Evolutionary conservation across 2,329 filamentous ascomycete species (phyloP).

Genomic region (Myriangium duriaei): DNA sequence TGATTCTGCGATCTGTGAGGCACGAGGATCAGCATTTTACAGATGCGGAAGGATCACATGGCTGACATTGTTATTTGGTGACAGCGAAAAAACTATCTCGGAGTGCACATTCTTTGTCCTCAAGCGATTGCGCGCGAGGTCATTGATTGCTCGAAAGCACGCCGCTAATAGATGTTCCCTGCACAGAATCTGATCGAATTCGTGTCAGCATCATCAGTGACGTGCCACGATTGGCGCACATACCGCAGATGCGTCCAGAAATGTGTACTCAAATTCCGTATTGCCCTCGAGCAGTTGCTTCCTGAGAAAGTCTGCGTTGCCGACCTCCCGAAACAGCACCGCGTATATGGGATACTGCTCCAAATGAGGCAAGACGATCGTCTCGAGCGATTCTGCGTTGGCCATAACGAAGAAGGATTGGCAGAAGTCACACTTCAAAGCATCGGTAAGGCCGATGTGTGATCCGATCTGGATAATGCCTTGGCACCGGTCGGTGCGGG

Average conservation of each 20-base stretch:
- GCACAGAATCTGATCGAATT: constrained; percentile 51
- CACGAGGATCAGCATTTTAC: constrained; percentile 7
- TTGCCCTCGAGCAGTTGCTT: constrained; percentile 79
- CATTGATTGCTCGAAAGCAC: constrained; percentile 62
- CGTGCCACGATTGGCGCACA: constrained; percentile 14
- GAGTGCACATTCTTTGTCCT: constrained; percentile 80
- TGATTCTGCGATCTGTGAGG: constrained; percentile 66
- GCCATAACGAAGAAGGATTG: too few relatives aligned
- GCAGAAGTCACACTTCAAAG: too few relatives aligned
- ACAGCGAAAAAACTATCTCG: constrained; percentile 72
- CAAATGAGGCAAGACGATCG: constrained; percentile 62
- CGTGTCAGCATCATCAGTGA: constrained; percentile 6
- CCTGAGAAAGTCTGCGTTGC: constrained; percentile 67
- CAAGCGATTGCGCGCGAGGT: constrained; percentile 47
- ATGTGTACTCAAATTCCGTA: constrained; percentile 77
- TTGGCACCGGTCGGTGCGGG: too few relatives aligned
- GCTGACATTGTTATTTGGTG: constrained; percentile 65
- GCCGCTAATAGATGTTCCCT: constrained; percentile 61
- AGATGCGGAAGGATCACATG: not conserved
- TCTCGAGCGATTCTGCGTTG: constrained; percentile 43
- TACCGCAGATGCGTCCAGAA: constrained; percentile 76
- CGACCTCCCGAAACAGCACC: constrained; percentile 61
- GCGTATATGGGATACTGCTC: constrained; percentile 58
- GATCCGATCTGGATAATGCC: too few relatives aligned
- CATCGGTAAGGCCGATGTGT: too few relatives aligned